phyloP scores from a whole-genome alignment of 2,329 filamentous ascomycete species.

The Penicillium sp. region DNA sequence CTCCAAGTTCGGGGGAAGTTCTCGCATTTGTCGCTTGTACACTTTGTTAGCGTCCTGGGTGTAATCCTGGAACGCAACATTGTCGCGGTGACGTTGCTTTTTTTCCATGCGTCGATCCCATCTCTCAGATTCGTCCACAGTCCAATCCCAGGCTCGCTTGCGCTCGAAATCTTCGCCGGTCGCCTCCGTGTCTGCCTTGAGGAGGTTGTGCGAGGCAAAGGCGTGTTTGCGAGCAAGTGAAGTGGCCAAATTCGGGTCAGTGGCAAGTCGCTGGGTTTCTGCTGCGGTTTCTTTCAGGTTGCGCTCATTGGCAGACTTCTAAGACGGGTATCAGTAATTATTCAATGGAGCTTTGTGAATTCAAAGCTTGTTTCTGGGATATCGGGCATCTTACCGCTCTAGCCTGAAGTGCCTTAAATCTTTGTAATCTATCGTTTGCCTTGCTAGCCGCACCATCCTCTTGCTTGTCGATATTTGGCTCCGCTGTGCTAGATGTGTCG shows the following conservation, averaged over 20 bases:
- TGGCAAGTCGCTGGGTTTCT: conserved; percentile 76
- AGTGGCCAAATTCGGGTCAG: conserved; percentile 74
- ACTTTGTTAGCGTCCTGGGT: conserved; percentile 83
- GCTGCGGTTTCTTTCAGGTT: conserved; percentile 83
- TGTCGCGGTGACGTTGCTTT: conserved; percentile 76
- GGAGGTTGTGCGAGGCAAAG: conserved; percentile 85
- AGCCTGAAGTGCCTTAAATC: conserved; percentile 84
- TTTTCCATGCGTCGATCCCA: conserved; percentile 93
- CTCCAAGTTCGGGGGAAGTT: conserved; percentile 74
- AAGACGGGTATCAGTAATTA: conserved; percentile 21
- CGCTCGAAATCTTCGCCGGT: conserved; percentile 91
- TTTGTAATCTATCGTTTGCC: conserved; percentile 67
- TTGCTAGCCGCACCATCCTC: conserved; percentile 31
- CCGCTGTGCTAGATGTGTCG: conserved; percentile 11
- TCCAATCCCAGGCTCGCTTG: conserved; percentile 99
- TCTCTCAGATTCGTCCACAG: conserved; percentile 85
- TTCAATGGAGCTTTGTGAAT: background rate
- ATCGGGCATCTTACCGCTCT: conserved; percentile 57
- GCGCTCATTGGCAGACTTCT: conserved; percentile 45
- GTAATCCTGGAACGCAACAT: conserved; percentile 89
- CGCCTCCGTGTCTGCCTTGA: conserved; percentile 87
- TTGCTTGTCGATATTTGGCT: conserved; percentile 14
- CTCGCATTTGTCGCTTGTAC: conserved; percentile 86
- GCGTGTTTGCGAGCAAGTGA: conserved; percentile 83
- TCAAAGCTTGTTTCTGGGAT: background rate